Evolutionary conservation across 2,329 filamentous ascomycete genomes (phyloP), one percentile per base, ranked within the genome.

Genomic region (Exophiala oligosperma): DNA sequence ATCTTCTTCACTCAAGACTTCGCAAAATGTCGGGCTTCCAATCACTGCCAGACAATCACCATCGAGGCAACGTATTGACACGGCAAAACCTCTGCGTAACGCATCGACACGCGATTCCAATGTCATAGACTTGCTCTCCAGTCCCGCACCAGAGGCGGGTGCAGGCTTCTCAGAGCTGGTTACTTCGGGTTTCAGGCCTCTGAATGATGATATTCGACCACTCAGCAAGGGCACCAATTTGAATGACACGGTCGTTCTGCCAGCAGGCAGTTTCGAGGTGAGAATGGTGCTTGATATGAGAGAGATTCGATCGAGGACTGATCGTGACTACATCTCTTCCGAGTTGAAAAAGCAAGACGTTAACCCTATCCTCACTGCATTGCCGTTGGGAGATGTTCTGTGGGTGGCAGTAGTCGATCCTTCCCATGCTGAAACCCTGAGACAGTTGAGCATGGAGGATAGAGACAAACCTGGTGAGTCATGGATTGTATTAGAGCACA

Each of bases 341-440:
- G 85, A 91, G 67, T 81, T 94, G 11, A 75, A 77, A 9, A 88
- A 89, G 64, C 84, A 82, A 62, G 87, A 85, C 0, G 80, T 89
- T 17, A 79, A 76, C 21, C 85, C 88, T 0, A 82, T 89, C 21
- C 85, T 90, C 71, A 83, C 88, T 17, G 79, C 83, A 3, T 76
- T 93, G 32, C 85, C 89, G 61, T 76, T 93, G 1, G 90, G 90
- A 0, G 90, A 94, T 68, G 85, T 84, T 0, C 81, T 91, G 59
- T 94, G 90, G 90, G 81, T 94, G 35, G 90, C 90, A 41, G 91
- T 88, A 70, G 85, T 84, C 67, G 79, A 85, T 65, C 82, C 90
- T 58, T 75, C 84, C 0, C 75, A 82, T 51, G 87, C 87, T 11
- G 83, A 87, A 67, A 54, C 61, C 24, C 64, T 69, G 32, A 57